These are phyloP conservation scores for Penicillium concentricum DNA, from an alignment of 2,329 filamentous ascomycete species.

Conservation along the genomic window DNA sequence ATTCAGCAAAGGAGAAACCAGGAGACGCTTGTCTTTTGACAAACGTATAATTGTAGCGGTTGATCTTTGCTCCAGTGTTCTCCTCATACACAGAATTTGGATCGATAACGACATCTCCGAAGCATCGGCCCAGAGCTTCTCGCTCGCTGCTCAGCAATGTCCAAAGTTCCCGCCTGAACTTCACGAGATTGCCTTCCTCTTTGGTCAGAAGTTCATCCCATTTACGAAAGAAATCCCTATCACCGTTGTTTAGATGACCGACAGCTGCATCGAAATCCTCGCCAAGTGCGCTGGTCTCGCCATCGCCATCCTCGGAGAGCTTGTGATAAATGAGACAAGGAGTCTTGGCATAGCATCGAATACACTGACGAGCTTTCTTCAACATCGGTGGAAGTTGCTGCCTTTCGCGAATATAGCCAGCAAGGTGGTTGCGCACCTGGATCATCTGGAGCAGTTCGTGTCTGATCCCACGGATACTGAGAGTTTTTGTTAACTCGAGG, in stretches of 20 bases:
- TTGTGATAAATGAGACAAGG: slow-evolving; percentile 94
- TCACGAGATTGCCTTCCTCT: slow-evolving; percentile 88
- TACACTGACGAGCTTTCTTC: slow-evolving; percentile 76
- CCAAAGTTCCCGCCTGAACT: slow-evolving; percentile 87
- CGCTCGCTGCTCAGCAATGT: slow-evolving; percentile 89
- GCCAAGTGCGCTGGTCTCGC: slow-evolving; percentile 76
- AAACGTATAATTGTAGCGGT: slow-evolving; percentile 84
- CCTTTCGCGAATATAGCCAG: slow-evolving; percentile 78
- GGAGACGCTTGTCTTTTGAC: slow-evolving; percentile 63
- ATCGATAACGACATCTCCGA: slow-evolving; percentile 81
- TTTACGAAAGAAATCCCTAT: slow-evolving; percentile 84
- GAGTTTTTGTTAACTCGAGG: slow-evolving; percentile 83
- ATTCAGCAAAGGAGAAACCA: slow-evolving; percentile 84
- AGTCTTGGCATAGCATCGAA: slow-evolving; percentile 84
- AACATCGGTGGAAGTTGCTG: slow-evolving; percentile 84
- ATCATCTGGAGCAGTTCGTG: slow-evolving; percentile 95
- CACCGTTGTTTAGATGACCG: slow-evolving; percentile 68
- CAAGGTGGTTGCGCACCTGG: slow-evolving; percentile 88
- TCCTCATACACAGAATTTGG: slow-evolving; percentile 72
- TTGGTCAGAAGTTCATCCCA: slow-evolving; percentile 93
- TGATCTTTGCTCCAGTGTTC: slow-evolving; percentile 73
- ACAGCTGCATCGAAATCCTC: slow-evolving; percentile 80
- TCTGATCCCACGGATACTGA: slow-evolving; percentile 79
- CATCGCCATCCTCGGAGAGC: slow-evolving; percentile 78
- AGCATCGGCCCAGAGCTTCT: slow-evolving; percentile 85